These are phyloP conservation scores for Coniosporium apollinis DNA, from an alignment of 495 filamentous ascomycete species.

Conservation along the genomic window DNA sequence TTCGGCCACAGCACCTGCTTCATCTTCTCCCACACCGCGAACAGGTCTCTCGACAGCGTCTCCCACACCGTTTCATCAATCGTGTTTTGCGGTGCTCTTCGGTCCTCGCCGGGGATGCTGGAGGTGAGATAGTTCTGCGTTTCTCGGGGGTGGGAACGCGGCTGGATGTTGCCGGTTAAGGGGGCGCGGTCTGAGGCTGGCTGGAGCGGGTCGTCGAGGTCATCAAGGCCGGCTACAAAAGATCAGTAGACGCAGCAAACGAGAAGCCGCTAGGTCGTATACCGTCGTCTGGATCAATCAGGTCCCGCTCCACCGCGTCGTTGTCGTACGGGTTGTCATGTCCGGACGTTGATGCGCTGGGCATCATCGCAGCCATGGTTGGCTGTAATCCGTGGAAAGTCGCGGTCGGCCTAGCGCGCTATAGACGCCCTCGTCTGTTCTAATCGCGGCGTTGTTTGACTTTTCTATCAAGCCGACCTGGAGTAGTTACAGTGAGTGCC, in stretches of 20 bases:
- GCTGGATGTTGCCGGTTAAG: slow-evolving; percentile 64
- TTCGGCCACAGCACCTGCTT: slow-evolving; percentile 94
- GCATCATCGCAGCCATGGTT: slow-evolving; percentile 22
- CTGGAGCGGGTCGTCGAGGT: slow-evolving; percentile 78
- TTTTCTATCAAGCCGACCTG: background rate
- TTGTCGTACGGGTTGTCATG: slow-evolving; percentile 32
- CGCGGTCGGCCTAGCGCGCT: background rate
- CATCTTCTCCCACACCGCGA: slow-evolving; percentile 95
- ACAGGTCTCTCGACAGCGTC: slow-evolving; percentile 74
- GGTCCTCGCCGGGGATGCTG: slow-evolving; percentile 82
- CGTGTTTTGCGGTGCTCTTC: slow-evolving; percentile 78
- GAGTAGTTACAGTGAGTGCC: background rate
- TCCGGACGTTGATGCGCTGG: too few relatives aligned
- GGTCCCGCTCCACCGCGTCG: slow-evolving; percentile 64
- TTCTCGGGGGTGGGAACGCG: slow-evolving; percentile 30
- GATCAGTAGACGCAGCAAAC: background rate
- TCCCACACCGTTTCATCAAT: slow-evolving; percentile 97
- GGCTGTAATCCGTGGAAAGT: too few relatives aligned
- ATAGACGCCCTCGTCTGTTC: background rate
- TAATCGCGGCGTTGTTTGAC: slow-evolving; percentile 1
- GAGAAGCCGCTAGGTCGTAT: background rate
- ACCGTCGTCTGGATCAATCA: slow-evolving; percentile 97
- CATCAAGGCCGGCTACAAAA: slow-evolving; percentile 56
- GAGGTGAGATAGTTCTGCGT: slow-evolving; percentile 61
- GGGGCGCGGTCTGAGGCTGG: slow-evolving; percentile 54